Percentiles rank a stretch among this genome's conserved stretches.
phyloP scores from a whole-genome alignment of 1,139 yeast genomes.

The Meyerozyma guilliermondii region DNA sequence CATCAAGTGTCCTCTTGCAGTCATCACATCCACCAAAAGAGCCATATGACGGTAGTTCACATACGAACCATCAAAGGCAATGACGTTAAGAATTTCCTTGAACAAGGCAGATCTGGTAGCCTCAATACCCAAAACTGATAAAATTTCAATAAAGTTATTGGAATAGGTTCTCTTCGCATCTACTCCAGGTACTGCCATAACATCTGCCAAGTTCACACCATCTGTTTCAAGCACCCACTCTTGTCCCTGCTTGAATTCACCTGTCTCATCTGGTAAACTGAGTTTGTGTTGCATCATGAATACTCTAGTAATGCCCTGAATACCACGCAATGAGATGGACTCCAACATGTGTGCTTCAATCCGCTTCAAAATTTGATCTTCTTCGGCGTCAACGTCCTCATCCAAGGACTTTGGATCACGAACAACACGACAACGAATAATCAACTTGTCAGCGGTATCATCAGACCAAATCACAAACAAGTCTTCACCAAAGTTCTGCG shows the following conservation, averaged over 20 bases:
- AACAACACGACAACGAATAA: conserved; percentile 96
- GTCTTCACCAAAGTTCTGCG: conserved; percentile 91
- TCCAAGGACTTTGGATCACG: conserved; percentile 93
- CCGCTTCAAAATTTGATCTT: conserved; percentile 92
- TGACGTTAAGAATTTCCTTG: conserved; percentile 91
- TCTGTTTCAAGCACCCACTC: conserved; percentile 99
- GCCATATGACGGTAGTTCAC: conserved; percentile 99
- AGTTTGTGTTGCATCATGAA: conserved; percentile 92
- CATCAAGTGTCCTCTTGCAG: conserved; percentile 96
- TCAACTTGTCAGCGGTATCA: conserved; percentile 95
- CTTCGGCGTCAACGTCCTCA: conserved; percentile 93
- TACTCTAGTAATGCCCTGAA: conserved; percentile 87
- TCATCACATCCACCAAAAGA: conserved; percentile 94
- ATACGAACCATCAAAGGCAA: conserved; percentile 99
- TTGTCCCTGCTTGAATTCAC: conserved; percentile 83
- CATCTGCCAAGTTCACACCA: conserved; percentile 95
- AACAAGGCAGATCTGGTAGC: conserved; percentile 95
- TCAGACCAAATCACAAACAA: conserved; percentile 98
- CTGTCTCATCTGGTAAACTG: conserved; percentile 71
- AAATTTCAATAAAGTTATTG: conserved; percentile 92
- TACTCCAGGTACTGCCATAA: conserved; percentile 92
- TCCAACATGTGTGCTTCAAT: conserved; percentile 97
- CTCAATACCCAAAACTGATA: conserved; percentile 95
- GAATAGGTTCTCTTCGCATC: conserved; percentile 88
- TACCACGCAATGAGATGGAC: conserved; percentile 92